Percentiles rank a stretch among this genome's conserved stretches.
These are phyloP conservation scores for Pseudogymnoascus sp. DNA, from an alignment of 2,329 filamentous ascomycete genomes.

Conservation along the genomic window DNA sequence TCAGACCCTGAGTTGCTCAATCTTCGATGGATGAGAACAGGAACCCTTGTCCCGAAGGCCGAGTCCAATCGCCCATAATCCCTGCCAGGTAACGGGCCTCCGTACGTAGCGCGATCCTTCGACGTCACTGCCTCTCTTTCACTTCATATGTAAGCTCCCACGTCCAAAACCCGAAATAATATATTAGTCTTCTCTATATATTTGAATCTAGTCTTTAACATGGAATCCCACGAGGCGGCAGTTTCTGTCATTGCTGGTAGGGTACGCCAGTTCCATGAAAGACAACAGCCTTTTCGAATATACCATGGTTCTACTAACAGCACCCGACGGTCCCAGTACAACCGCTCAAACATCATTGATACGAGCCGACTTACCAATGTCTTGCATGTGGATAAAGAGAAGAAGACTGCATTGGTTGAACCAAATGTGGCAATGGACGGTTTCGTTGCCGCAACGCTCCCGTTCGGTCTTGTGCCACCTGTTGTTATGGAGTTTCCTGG, in stretches of 20 bases:
- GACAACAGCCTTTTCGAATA: conserved; percentile 43
- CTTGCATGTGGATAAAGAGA: conserved; percentile 34
- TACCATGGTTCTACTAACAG: conserved; percentile 51
- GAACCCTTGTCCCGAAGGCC: not conserved
- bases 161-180: not conserved
- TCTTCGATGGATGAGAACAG: not conserved
- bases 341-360: conserved; percentile 36
- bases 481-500: conserved; percentile 68
- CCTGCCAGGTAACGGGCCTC: not conserved
- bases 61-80: not conserved
- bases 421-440: conserved; percentile 64
- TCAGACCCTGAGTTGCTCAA: not conserved
- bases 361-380: conserved; percentile 41
- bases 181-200: not conserved
- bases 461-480: conserved; percentile 49
- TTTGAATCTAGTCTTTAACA: conserved; percentile 7
- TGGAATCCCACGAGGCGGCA: conserved; percentile 32
- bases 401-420: conserved; percentile 49
- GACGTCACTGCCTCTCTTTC: not conserved
- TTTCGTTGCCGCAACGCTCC: conserved; percentile 50
- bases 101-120: not conserved
- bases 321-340: conserved; percentile 30
- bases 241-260: conserved; percentile 39
- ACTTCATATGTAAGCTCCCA: not conserved
- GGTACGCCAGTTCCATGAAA: conserved; percentile 40